A percentile compares a stretch with the other conserved stretches of the same genome.
These are phyloP conservation scores for Penicillium crystallinum DNA, from an alignment of 495 filamentous ascomycete species.

Conservation along the genomic window DNA sequence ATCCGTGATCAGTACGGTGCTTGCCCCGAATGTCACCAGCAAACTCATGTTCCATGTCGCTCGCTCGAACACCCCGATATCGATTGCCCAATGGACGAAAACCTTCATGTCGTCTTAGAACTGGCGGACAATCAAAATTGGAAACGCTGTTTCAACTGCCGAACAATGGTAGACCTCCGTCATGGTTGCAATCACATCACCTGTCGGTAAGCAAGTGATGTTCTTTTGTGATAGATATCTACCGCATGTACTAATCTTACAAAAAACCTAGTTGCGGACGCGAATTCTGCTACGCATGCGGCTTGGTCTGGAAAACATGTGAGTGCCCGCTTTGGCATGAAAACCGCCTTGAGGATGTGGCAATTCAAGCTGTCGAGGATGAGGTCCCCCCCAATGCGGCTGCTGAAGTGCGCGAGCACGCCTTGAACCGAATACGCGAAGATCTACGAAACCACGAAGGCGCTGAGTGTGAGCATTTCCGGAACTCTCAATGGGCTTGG, in stretches of 20 bases:
- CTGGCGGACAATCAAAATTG: slow-evolving; percentile 11
- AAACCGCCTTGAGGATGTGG: not conserved
- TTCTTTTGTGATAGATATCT: no score
- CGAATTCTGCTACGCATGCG: slow-evolving; percentile 15
- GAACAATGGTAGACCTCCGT: slow-evolving; percentile 13
- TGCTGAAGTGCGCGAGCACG: not conserved
- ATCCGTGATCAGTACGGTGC: slow-evolving; percentile 10
- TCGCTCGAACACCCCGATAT: slow-evolving; percentile 11
- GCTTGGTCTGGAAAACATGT: not conserved
- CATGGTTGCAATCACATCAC: slow-evolving; percentile 21
- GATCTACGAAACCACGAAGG: slow-evolving; percentile 6
- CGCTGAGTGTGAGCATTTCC: slow-evolving; percentile 10
- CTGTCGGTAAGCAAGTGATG: slow-evolving; percentile 10
- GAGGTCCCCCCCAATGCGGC: not conserved
- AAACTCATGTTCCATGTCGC: slow-evolving; percentile 15
- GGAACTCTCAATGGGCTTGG: slow-evolving; percentile 11
- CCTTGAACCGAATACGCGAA: slow-evolving; percentile 3
- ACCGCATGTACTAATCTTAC: not conserved
- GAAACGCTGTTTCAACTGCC: slow-evolving; percentile 16
- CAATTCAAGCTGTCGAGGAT: not conserved
- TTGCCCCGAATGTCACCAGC: slow-evolving; percentile 11
- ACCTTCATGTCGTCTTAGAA: slow-evolving; percentile 10
- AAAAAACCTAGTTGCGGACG: slow-evolving; percentile 11
- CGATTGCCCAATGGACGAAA: slow-evolving; percentile 18
- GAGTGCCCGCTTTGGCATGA: not conserved